Conservation (phyloP, 2,329 filamentous ascomycete genomes). For the Phaeosphaeria sp. region DNA sequence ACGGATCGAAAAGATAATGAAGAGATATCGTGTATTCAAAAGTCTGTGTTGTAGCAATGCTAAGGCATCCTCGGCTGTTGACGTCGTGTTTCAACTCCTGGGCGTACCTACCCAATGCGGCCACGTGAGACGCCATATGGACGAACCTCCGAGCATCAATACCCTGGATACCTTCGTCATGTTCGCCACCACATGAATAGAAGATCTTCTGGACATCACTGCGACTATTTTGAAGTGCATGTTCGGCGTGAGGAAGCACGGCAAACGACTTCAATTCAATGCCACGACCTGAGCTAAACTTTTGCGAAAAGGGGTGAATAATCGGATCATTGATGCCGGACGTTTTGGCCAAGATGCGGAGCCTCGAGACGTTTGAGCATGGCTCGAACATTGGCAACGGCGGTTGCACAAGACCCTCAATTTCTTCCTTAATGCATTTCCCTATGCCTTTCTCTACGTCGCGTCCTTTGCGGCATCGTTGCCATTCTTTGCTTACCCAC, state of each 20-base stretch:
- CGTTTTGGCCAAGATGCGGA: background rate
- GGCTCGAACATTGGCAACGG: conserved; percentile 1
- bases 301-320: background rate
- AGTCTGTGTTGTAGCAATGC: background rate
- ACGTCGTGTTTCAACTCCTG: background rate
- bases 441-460: background rate
- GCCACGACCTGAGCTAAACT: background rate
- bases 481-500: background rate
- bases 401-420: background rate
- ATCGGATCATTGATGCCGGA: background rate
- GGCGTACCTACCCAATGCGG: background rate
- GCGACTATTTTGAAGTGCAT: background rate
- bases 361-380: conserved; percentile 7
- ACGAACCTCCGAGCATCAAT: background rate
- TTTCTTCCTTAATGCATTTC: conserved; percentile 2
- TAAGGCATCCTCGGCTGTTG: background rate
- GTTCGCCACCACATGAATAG: too few species aligned
- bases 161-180: too few species aligned
- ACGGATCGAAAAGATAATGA: background rate
- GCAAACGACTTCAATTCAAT: too few species aligned
- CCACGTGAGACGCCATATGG: background rate
- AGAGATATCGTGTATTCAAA: background rate
- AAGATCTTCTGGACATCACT: too few species aligned
- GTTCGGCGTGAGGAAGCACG: background rate
- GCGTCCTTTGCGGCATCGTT: background rate